Base-by-base conservation (phyloP, 2,329 filamentous ascomycete species). In the Xylaria sp. region DNA sequence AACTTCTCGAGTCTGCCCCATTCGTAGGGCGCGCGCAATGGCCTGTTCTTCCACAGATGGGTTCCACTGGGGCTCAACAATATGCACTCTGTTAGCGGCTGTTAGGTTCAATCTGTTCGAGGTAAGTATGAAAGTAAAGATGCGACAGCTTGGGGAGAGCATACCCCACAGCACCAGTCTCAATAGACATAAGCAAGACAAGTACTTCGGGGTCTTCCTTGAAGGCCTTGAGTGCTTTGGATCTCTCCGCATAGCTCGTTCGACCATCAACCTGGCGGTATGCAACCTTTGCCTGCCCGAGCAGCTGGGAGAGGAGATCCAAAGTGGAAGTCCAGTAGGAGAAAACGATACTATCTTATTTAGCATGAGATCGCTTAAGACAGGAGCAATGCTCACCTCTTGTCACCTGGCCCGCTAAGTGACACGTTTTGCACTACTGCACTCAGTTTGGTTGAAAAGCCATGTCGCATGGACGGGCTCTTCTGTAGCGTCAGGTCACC, bases 31-130 rank as follows among this genome's bases (percentile, higher is more conserved):
- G 3, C 78, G 72, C 13, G 75, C 77, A 7, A 80, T 67, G 0
- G 79, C 79, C 65, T 80, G 79, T 4, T 75, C 71, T 59, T 80
- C 79, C 0, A 70, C 69, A 72, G 76, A 78, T 1, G 79, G 78
- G 46, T 78, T 80, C 79, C 78, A 80, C 20, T 79, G 76, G 0
- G 78, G 79, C 58, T 80, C 78, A 2, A 80, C 61, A 0, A 80
- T 63, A 59, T 80, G 77, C 1, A 80, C 76, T 23, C 71, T 67
- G 20, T 72, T 75, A 9, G 79, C 78, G 53, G 68, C 73, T 2
- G 74, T 78, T 15, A 79, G 71, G 49, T 76, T 74, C 48, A 78
- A 61, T 23, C 72, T 73, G 10, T 23, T 36, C 33, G 20, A 49
- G 9, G 26, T 53, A 44, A 61, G 48, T 5, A 6, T 64, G 28